Percentiles rank a stretch among this genome's conserved stretches.
phyloP scores from a whole-genome alignment of 768 basidiomycete genomes.

The Collybia nuda region DNA sequence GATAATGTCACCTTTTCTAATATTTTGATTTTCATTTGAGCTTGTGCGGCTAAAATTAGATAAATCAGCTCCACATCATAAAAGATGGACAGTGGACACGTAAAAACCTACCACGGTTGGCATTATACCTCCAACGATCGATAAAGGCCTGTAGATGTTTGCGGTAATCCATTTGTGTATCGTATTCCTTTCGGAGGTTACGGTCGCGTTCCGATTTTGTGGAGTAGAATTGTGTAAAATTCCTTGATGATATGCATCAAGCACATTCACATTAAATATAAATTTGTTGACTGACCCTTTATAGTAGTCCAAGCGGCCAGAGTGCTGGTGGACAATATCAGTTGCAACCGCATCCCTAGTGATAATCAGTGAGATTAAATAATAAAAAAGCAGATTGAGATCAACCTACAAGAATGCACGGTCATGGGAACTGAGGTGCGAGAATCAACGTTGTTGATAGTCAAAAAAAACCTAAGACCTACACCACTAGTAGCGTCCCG shows the following conservation, averaged over 20 bases:
- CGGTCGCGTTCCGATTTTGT: slow-evolving; percentile 95
- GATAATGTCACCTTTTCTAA: slow-evolving; percentile 60
- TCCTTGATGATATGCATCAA: slow-evolving; percentile 44
- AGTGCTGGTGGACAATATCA: slow-evolving; percentile 97
- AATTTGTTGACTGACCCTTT: slow-evolving; percentile 63
- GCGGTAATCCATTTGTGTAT: slow-evolving; percentile 92
- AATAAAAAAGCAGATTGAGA: background rate
- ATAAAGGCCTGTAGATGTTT: slow-evolving; percentile 97
- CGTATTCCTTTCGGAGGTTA: slow-evolving; percentile 92
- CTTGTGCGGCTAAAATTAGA: slow-evolving; percentile 70
- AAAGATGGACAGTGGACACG: background rate
- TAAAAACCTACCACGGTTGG: slow-evolving; percentile 67
- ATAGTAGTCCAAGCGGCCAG: slow-evolving; percentile 91
- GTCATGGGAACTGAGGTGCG: slow-evolving; percentile 79
- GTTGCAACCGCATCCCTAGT: slow-evolving; percentile 91
- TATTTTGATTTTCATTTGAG: slow-evolving; percentile 74
- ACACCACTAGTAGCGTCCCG: slow-evolving; percentile 92
- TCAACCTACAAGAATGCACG: slow-evolving; percentile 82
- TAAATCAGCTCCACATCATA: too few relatives aligned
- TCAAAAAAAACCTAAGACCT: slow-evolving; percentile 25
- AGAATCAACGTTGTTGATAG: background rate
- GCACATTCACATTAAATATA: background rate
- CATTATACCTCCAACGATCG: slow-evolving; percentile 97
- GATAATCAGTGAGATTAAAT: background rate
- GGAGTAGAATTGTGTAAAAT: slow-evolving; percentile 98